Percentiles rank a stretch among this genome's conserved stretches.
These are phyloP conservation scores for Staphylotrichum longicolle DNA, from an alignment of 495 filamentous ascomycete genomes.

Conservation along the genomic window DNA sequence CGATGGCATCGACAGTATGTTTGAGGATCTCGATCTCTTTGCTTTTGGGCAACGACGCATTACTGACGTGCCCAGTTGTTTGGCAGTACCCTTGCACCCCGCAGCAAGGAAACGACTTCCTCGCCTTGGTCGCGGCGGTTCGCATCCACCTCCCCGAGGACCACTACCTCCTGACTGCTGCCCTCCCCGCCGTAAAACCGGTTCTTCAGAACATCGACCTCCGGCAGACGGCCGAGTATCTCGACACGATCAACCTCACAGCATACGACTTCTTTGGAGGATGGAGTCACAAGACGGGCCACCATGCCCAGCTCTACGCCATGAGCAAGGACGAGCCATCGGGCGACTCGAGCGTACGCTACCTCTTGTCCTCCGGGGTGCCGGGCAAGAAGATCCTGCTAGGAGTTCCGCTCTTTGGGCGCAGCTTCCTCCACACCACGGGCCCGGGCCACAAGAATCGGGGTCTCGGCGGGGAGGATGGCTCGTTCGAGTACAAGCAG, in stretches of 20 bases:
- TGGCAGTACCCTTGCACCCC: conserved; percentile 81
- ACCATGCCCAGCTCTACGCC: conserved; percentile 77
- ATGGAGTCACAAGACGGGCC: conserved; percentile 67
- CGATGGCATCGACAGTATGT: conserved; percentile 82
- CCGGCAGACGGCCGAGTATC: conserved; percentile 56
- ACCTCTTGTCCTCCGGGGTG: conserved; percentile 65
- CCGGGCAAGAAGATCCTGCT: conserved; percentile 71
- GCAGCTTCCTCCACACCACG: conserved; percentile 70
- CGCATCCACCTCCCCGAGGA: conserved; percentile 71
- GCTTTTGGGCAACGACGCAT: neutral
- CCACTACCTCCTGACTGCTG: conserved; percentile 73
- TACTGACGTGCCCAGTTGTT: conserved; percentile 59
- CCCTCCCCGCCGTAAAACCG: conserved; percentile 75
- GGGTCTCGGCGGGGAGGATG: conserved; percentile 70
- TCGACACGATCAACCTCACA: conserved; percentile 82
- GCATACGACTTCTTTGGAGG: conserved; percentile 85
- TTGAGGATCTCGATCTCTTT: conserved; percentile 11
- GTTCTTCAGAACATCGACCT: conserved; percentile 76
- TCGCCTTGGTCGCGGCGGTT: conserved; percentile 65
- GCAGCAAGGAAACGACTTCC: conserved; percentile 69
- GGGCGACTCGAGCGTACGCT: conserved; percentile 63
- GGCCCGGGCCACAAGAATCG: conserved; percentile 62
- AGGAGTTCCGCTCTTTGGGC: conserved; percentile 77
- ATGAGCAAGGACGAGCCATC: conserved; percentile 58
- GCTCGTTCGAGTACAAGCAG: conserved; percentile 77